Evolutionary conservation across 441 rosid genomes (phyloP).

Genomic region (Mallotus repandus): DNA sequence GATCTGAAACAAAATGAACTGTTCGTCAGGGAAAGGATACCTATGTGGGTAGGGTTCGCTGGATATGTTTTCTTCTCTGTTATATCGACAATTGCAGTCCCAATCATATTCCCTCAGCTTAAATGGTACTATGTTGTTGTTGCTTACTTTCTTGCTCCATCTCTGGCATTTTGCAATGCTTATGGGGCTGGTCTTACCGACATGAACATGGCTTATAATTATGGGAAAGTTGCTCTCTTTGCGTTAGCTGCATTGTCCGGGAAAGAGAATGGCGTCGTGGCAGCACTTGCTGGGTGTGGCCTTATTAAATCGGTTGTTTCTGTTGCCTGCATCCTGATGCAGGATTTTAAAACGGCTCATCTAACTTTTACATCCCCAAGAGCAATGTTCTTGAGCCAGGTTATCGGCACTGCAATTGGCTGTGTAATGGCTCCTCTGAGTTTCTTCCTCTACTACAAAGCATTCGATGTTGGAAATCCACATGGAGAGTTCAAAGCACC

Average conservation of each 20-base stretch:
- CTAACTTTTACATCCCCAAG: conserved; percentile 57
- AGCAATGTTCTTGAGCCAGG: conserved; percentile 69
- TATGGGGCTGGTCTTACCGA: conserved; percentile 74
- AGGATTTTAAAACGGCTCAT: conserved; percentile 68
- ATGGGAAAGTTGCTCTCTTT: conserved; percentile 73
- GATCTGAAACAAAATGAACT: conserved; percentile 43
- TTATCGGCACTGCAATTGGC: conserved; percentile 52
- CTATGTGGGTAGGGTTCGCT: conserved; percentile 48
- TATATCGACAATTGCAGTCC: conserved; percentile 46
- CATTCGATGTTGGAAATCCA: conserved; percentile 61
- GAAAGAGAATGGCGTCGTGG: conserved; percentile 51
- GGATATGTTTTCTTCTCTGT: conserved; percentile 50
- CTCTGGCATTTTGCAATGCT: conserved; percentile 70
- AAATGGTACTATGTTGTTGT: conserved; percentile 61
- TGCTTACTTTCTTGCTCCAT: conserved; percentile 60
- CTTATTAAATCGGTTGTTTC: conserved; percentile 62
- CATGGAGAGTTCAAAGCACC: conserved; percentile 68
- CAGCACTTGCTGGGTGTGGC: conserved; percentile 68
- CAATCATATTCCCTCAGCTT: conserved; percentile 62
- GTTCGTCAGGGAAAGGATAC: conserved; percentile 57
- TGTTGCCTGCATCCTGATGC: conserved; percentile 68
- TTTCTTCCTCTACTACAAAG: conserved; percentile 64
- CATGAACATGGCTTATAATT: conserved; percentile 72
- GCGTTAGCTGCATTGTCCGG: conserved; percentile 57
- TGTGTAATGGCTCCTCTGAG: conserved; percentile 54